phyloP scores from a whole-genome alignment of 352 stramenopile genomes.

The Sclerospora graminicola region DNA sequence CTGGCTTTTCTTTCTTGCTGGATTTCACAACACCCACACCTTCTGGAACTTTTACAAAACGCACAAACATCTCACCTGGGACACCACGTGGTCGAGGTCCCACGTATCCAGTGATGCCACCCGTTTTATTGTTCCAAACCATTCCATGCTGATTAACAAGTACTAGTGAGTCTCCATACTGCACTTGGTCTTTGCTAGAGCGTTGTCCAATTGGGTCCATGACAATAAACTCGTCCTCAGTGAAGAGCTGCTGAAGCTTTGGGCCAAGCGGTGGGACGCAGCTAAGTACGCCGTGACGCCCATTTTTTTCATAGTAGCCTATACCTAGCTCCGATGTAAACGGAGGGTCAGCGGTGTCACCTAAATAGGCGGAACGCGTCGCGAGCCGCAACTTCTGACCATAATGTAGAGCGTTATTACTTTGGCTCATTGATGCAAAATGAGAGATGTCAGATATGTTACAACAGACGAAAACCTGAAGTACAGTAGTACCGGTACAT shows the following conservation, averaged over 20 bases:
- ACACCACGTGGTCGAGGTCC: conserved; percentile 56
- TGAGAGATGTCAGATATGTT: too few species aligned
- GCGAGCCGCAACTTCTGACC: conserved; percentile 59
- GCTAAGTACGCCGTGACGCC: conserved; percentile 73
- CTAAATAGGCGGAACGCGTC: conserved; percentile 41
- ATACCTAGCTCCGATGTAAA: conserved; percentile 26
- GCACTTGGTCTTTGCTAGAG: conserved; percentile 33
- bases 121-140: conserved; percentile 87
- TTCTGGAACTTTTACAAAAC: conserved; percentile 29
- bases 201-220: conserved; percentile 47
- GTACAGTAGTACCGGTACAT: too few species aligned
- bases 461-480: too few species aligned
- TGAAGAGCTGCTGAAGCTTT: conserved; percentile 63
- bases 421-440: conserved; percentile 9
- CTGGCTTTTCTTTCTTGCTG: conserved; percentile 16
- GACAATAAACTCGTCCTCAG: conserved; percentile 75
- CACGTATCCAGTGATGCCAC: conserved; percentile 78
- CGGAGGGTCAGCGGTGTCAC: not conserved
- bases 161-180: conserved; percentile 66
- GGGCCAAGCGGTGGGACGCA: conserved; percentile 68
- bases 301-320: conserved; percentile 83
- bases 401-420: conserved; percentile 42
- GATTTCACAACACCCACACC: conserved; percentile 12
- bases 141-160: conserved; percentile 78
- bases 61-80: conserved; percentile 67